A percentile compares a stretch with the other conserved stretches of the same genome.
These are phyloP conservation scores for Ascochyta viciae-villosae DNA, from an alignment of 2,329 filamentous ascomycete species.

Conservation along the genomic window DNA sequence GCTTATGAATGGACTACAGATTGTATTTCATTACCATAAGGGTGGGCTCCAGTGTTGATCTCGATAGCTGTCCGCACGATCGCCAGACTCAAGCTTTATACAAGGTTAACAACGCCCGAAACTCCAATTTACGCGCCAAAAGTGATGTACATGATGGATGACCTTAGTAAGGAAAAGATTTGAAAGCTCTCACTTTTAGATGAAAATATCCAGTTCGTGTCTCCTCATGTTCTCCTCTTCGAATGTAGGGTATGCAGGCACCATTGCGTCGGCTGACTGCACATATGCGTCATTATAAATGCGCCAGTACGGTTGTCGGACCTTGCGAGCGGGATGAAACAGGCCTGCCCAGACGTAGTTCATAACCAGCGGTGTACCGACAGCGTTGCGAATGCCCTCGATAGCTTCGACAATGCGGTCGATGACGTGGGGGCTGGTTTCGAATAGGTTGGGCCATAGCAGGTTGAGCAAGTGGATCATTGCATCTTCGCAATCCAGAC, in stretches of 20 bases:
- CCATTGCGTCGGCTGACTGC: slow-evolving; percentile 89
- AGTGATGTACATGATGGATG: slow-evolving; percentile 4
- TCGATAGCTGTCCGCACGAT: too few relatives aligned
- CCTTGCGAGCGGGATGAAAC: slow-evolving; percentile 96
- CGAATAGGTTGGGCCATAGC: slow-evolving; percentile 95
- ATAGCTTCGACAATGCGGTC: slow-evolving; percentile 98
- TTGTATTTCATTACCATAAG: slow-evolving; percentile 34
- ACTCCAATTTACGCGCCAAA: slow-evolving; percentile 10
- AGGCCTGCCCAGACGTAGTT: slow-evolving; percentile 98
- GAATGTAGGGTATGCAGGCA: slow-evolving; percentile 91
- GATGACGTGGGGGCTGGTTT: slow-evolving; percentile 97
- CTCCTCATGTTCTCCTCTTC: slow-evolving; percentile 81
- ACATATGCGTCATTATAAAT: slow-evolving; percentile 98
- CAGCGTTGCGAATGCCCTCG: slow-evolving; percentile 91
- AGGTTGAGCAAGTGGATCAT: slow-evolving; percentile 98
- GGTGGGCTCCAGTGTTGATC: too few relatives aligned
- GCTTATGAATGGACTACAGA: slow-evolving; percentile 28
- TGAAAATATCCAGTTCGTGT: slow-evolving; percentile 81
- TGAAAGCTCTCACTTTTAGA: slow-evolving; percentile 56
- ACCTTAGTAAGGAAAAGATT: slow-evolving; percentile 5
- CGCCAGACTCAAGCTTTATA: slow-evolving; percentile 1
- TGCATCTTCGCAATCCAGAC: slow-evolving; percentile 94
- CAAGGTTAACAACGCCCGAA: slow-evolving; percentile 19
- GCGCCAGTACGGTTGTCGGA: slow-evolving; percentile 93
- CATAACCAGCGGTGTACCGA: slow-evolving; percentile 90